Base-by-base conservation (phyloP, 2,329 filamentous ascomycete genomes). In the Fusarium sp. region DNA sequence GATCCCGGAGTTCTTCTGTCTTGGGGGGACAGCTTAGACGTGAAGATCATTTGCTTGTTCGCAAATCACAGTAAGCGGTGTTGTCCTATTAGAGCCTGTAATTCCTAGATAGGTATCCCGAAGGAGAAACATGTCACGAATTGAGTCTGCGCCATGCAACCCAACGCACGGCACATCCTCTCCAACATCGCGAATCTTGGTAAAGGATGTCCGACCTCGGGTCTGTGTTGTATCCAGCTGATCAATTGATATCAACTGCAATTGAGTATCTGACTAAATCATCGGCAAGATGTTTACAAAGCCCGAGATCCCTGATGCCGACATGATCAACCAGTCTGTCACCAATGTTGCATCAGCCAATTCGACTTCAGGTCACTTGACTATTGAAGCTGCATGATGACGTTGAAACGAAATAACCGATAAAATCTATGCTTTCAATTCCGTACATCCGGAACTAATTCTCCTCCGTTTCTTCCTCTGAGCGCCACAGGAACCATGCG, bases 401-500 rank as follows among this genome's bases (percentile, higher is more conserved):
- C 61, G 56, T 62, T 33, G 8, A 25, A 56, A 36, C 29, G 15
- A 45, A 55, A 44, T 52, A 35, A 38, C 27, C 54, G 47, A 50
- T 42, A 42, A 57, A 36, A 46, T 31, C 9, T 65, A 39, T 50
- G 20, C 41, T 38, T 41, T 41, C 31, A n/a, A 47, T 62, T 50
- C 45, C 41, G 20, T 44, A 14, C 20, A 33, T 22, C 47, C 44
- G 46, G 42, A 38, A 35, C 42, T 68, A 64, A 53, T 41, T 39
- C 52, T 59, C 55, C 54, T 55, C 33, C 14, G 25, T 72, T 42
- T 64, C 49, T 70, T 87, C 53, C 70, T 87, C 86, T 3, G 80
- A 84, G 4, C 85, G 88, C 91, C 91, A 93, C 3, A 87, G 71
- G 27, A 90, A 80, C 91, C 91, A 93, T 1, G 86, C 81, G 4